Evolutionary conservation across 805 yeast species (phyloP).

Genomic region (Jamesozyma gamospora): DNA sequence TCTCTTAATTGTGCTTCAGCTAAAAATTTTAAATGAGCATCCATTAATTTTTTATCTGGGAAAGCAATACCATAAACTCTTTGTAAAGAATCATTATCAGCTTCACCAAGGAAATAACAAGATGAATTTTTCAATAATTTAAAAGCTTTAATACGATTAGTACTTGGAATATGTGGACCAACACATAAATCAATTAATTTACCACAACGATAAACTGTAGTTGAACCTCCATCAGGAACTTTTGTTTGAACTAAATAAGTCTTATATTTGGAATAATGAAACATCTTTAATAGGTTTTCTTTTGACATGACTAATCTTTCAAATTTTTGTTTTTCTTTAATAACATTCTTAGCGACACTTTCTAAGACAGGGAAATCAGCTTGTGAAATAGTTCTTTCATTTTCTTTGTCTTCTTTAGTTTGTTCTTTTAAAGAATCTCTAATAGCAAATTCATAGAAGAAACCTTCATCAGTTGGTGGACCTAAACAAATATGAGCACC

Average conservation of each 20-base stretch:
- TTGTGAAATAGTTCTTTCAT: conserved; percentile 64
- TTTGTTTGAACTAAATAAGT: conserved; percentile 76
- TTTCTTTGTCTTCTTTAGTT: conserved; percentile 53
- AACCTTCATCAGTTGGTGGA: conserved; percentile 97
- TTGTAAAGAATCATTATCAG: conserved; percentile 88
- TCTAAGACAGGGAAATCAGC: conserved; percentile 79
- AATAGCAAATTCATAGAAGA: conserved; percentile 91
- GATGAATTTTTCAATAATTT: conserved; percentile 92
- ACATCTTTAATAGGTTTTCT: conserved; percentile 87
- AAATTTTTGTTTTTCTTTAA: conserved; percentile 90
- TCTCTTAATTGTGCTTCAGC: conserved; percentile 95
- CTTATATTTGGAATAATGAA: conserved; percentile 91
- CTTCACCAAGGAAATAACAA: conserved; percentile 90
- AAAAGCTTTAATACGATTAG: conserved; percentile 91
- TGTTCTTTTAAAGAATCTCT: conserved; percentile 24
- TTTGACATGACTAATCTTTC: conserved; percentile 89
- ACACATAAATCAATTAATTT: conserved; percentile 92
- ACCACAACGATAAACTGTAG: conserved; percentile 97
- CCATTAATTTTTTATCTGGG: conserved; percentile 96
- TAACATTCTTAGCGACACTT: conserved; percentile 76
- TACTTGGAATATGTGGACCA: conserved; percentile 97
- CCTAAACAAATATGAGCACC: conserved; percentile 92
- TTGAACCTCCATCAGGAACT: conserved; percentile 90
- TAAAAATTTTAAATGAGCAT: conserved; percentile 85
- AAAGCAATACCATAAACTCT: conserved; percentile 96